phyloP scores from a whole-genome alignment of 345 rosid genomes.

The Citropsis articulata region DNA sequence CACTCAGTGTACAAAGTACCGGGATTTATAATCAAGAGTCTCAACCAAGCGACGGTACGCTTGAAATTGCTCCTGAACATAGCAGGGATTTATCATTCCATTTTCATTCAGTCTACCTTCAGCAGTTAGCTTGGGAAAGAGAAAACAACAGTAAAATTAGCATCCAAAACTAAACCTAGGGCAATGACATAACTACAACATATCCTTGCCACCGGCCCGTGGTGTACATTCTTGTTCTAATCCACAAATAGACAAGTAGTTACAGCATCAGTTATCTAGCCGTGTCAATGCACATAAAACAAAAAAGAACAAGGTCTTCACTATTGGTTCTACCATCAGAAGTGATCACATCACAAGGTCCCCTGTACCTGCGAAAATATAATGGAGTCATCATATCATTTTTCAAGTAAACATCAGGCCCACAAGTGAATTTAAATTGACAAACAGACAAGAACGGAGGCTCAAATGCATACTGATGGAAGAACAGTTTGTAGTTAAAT shows the following conservation, averaged over 20 bases:
- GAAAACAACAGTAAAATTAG: slow-evolving; percentile 20
- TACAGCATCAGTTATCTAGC: slow-evolving; percentile 40
- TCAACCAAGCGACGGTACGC: background rate
- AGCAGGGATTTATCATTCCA: slow-evolving; percentile 25
- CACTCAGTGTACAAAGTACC: background rate
- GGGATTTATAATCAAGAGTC: background rate
- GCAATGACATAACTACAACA: slow-evolving; percentile 49
- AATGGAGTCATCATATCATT: background rate
- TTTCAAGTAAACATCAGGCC: background rate
- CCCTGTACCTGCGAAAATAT: slow-evolving; percentile 45
- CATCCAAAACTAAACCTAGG: slow-evolving; percentile 34
- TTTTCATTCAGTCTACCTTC: slow-evolving; percentile 22
- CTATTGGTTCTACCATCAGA: slow-evolving; percentile 48
- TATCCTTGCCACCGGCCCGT: slow-evolving; percentile 38
- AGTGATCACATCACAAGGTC: slow-evolving; percentile 21
- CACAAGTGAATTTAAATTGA: background rate
- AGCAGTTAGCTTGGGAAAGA: slow-evolving; percentile 31
- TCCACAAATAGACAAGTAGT: slow-evolving; percentile 36
- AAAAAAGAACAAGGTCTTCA: slow-evolving; percentile 32
- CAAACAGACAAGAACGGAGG: background rate
- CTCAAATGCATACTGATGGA: background rate
- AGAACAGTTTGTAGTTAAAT: background rate
- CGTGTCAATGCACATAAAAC: slow-evolving; percentile 40
- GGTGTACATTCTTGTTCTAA: slow-evolving; percentile 41
- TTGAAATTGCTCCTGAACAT: background rate